Conservation (phyloP, 768 basidiomycete genomes). For the Coprinopsis cinerea region DNA sequence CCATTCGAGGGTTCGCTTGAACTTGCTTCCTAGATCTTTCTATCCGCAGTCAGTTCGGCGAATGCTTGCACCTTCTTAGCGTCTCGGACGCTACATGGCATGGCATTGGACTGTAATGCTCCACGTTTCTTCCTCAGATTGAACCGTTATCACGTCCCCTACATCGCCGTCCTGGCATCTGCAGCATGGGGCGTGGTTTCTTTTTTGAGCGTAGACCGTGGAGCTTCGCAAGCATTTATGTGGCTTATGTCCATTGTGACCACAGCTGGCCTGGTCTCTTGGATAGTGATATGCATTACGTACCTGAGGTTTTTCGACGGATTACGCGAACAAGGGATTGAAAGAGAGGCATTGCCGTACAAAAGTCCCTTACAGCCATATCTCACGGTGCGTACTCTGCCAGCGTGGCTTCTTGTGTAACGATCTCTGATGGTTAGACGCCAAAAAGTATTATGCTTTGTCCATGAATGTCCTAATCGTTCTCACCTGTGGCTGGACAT, state of each 20-base stretch:
- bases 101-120: slow-evolving; percentile 34
- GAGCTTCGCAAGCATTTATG: slow-evolving; percentile 22
- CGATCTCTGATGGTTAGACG: neutral
- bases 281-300: slow-evolving; percentile 24
- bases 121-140: slow-evolving; percentile 25
- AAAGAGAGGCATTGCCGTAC: slow-evolving; percentile 27
- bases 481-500: slow-evolving; percentile 25
- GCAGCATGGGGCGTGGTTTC: slow-evolving; percentile 22
- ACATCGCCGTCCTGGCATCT: slow-evolving; percentile 21
- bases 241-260: slow-evolving; percentile 26
- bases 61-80: slow-evolving; percentile 46
- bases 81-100: slow-evolving; percentile 33
- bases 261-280: slow-evolving; percentile 26
- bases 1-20: neutral
- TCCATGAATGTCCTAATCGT: slow-evolving; percentile 23
- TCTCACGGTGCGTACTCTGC: slow-evolving; percentile 25
- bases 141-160: slow-evolving; percentile 27
- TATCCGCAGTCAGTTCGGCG: slow-evolving; percentile 54
- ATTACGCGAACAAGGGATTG: slow-evolving; percentile 24
- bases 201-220: slow-evolving; percentile 22
- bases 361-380: slow-evolving; percentile 43
- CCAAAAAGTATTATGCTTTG: slow-evolving; percentile 22
- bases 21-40: slow-evolving; percentile 29
- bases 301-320: slow-evolving; percentile 27
- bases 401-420: neutral